Conservation (phyloP, 768 basidiomycete species). For the Collybia sp. region DNA sequence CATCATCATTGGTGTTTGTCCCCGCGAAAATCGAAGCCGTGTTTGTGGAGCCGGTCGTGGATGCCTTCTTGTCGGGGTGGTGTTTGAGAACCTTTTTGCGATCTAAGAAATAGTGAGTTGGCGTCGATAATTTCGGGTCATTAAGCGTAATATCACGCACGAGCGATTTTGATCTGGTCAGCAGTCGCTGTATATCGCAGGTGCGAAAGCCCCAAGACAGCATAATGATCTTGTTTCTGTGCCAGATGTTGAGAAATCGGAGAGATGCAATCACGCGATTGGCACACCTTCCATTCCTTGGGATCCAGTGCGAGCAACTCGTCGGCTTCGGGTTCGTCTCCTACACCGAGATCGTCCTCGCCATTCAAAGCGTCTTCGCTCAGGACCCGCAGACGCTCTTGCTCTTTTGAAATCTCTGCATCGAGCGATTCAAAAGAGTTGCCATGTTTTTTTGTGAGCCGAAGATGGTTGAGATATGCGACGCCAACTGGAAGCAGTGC, state of each 20-base stretch:
- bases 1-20: conserved; percentile 87
- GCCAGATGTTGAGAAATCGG: background rate
- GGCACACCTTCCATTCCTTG: conserved; percentile 91
- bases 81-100: conserved; percentile 99
- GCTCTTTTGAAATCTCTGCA: conserved; percentile 42
- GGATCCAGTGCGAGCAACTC: conserved; percentile 78
- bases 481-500: conserved; percentile 79
- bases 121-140: background rate
- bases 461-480: conserved; percentile 81
- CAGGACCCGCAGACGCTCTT: conserved; percentile 42
- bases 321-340: conserved; percentile 79
- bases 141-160: conserved; percentile 45
- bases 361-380: conserved; percentile 37
- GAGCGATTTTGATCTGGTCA: conserved; percentile 94
- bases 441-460: conserved; percentile 67
- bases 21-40: conserved; percentile 35
- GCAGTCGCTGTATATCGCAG: conserved; percentile 82
- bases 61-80: conserved; percentile 93
- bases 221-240: conserved; percentile 98
- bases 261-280: background rate
- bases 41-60: conserved; percentile 20
- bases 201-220: conserved; percentile 90
- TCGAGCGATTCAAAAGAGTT: conserved; percentile 85
- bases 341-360: conserved; percentile 89
- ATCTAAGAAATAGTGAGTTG: conserved; percentile 44